Evolutionary conservation across 2,329 filamentous ascomycete genomes (phyloP), one percentile per base, ranked within the genome.

Genomic region (Pseudogymnoascus sp.): DNA sequence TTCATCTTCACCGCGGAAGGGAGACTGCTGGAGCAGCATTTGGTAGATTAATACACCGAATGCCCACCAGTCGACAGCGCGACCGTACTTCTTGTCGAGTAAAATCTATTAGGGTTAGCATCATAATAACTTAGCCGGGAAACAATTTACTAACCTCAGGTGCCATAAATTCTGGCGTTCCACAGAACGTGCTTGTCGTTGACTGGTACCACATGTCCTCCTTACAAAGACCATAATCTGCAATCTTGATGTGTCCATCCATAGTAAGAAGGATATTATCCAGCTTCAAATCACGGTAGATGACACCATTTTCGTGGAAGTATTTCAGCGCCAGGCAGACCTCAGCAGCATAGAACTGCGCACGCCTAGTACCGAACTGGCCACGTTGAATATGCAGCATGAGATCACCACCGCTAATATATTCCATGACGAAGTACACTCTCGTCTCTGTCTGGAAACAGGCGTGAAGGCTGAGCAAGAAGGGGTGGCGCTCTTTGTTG

Each of bases 141-240:
- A 59, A 50, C 11, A 14, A 62, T 16, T 35, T 14, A 72, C 80
- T 72, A 81, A 96, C 91, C 82, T 99, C 95, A 7, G 95, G 95
- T 7, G 95, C 95, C 95, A 99, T 99, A 69, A 99, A 99, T 74
- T 99, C 95, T 14, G 95, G 95, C n/a, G 95, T 99, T 76, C 95
- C 95, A 74, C 95, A 99, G 80, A 99, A 99, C 6, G 95, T 99
- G 78, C 93, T 93, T 0, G 95, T 99, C 2, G 90, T 97, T 63
- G 90, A 93, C 47, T 92, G 92, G 74, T 96, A 99, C 93, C 93
- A 99, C 95, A 99, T 99, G 71, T 99, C 93, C 74, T 99, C 95
- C 78, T 99, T 99, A 80, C 96, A 99, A 59, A 99, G 85, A 85
- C 95, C 95, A 75, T 96, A 99, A 82, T 99, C 95, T 62, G 85